Conservation (phyloP, 768 basidiomycete species). For the Lactarius hengduanensis region DNA sequence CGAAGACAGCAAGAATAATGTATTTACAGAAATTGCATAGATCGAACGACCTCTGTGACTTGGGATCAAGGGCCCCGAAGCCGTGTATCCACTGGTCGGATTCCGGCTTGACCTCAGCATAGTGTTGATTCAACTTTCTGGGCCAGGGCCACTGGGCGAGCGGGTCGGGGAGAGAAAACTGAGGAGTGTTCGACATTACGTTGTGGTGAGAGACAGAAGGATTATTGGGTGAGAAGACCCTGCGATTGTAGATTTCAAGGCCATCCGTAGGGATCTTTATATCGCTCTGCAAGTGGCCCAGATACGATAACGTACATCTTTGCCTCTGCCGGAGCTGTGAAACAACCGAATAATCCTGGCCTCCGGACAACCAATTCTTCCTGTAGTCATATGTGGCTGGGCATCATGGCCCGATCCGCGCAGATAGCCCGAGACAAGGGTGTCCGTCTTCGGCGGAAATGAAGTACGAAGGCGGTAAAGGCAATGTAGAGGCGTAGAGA, state of each 20-base stretch:
- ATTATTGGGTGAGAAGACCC: neutral
- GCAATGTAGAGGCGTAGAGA: too few relatives aligned
- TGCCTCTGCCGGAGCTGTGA: too few relatives aligned
- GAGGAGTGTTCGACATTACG: conserved; percentile 9
- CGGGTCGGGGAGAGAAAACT: conserved; percentile 38
- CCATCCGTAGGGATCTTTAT: neutral
- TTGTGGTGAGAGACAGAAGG: neutral
- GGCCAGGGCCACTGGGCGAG: conserved; percentile 47
- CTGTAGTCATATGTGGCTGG: too few relatives aligned
- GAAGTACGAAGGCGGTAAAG: too few relatives aligned
- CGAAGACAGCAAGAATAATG: neutral
- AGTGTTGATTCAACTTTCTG: conserved; percentile 41
- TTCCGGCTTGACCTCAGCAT: conserved; percentile 36
- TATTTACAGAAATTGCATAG: conserved; percentile 38
- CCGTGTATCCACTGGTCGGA: conserved; percentile 40
- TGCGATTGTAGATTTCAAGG: neutral
- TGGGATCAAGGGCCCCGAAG: conserved; percentile 40
- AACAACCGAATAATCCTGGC: too few relatives aligned
- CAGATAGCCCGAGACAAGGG: too few relatives aligned
- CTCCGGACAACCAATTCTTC: too few relatives aligned
- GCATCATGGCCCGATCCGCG: too few relatives aligned
- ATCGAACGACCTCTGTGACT: conserved; percentile 42
- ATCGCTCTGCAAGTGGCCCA: neutral
- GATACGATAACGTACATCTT: neutral
- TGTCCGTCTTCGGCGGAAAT: too few relatives aligned